phyloP scores from a whole-genome alignment of 2,329 filamentous ascomycete species.

The Plectosphaerella sp. region DNA sequence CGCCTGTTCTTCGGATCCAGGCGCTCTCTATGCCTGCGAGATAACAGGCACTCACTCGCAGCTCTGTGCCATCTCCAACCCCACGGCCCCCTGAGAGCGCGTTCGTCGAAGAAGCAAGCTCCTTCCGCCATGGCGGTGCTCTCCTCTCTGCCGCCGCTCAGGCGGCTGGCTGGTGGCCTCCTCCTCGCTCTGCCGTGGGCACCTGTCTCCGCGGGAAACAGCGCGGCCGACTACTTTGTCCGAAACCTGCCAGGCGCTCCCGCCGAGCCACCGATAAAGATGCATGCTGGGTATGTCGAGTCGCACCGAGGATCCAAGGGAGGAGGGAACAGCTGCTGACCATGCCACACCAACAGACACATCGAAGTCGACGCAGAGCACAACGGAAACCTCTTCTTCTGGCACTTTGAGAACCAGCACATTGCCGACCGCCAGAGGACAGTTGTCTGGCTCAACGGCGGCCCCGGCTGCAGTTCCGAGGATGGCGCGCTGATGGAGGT shows the following conservation, averaged over 20 bases:
- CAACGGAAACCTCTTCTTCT: constrained; percentile 97
- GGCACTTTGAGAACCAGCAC: constrained; percentile 94
- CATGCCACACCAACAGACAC: constrained; percentile 54
- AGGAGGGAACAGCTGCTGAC: constrained; percentile 10
- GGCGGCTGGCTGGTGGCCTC: constrained; percentile 14
- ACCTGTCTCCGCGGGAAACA: constrained; percentile 22
- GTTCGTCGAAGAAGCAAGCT: too few relatives aligned
- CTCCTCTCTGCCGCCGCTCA: constrained; percentile 17
- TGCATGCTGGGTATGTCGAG: constrained; percentile 86
- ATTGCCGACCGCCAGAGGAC: constrained; percentile 89
- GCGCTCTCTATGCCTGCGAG: too few relatives aligned
- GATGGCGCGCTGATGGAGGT: constrained; percentile 96
- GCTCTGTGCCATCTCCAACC: too few relatives aligned
- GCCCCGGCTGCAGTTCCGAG: constrained; percentile 94
- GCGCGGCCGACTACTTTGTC: constrained; percentile 80
- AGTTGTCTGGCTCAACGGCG: constrained; percentile 95
- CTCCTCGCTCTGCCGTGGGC: constrained; percentile 39
- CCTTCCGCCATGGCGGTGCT: constrained; percentile 10
- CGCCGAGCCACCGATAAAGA: constrained; percentile 72
- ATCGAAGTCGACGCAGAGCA: constrained; percentile 81
- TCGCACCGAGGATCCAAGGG: background rate
- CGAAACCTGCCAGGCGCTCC: constrained; percentile 81
- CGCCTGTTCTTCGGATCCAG: too few relatives aligned
- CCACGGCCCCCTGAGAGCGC: too few relatives aligned
- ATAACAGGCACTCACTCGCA: too few relatives aligned